Evolutionary conservation across 73 alveolate species (phyloP), one percentile per base, ranked within the genome.

Genomic region (Paramecium sonneborni): DNA sequence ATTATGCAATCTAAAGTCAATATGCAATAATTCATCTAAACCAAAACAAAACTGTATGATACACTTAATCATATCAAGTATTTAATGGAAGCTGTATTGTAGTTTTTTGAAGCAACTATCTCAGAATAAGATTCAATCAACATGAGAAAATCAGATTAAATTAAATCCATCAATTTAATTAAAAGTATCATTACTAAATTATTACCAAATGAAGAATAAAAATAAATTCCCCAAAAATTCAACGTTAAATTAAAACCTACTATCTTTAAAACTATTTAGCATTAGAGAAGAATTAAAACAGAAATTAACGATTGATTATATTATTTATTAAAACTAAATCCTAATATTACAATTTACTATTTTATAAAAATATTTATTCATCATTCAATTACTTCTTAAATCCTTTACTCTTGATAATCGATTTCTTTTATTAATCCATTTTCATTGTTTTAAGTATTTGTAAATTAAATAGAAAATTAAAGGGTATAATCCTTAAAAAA

Each of bases 231-330:
- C 1, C 12, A 30, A 30, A 62, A 62, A 32, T 62, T 62, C 24
- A 62, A 62, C 24, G 84, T 62, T 32, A 62, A 62, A 62, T 62
- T 62, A 28, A 62, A 62, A 32, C 84, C 84, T 3, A 62, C 84
- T 26, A 62, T 62, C 9, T 62, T 62, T 62, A 62, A 62, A 14
- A 62, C 84, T 24, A 62, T 62, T 2, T 30, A 26, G 3, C 44
- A 62, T 26, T 12, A 62, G 24, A 62, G 84, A 8, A 62, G 84
- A 32, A 62, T 62, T 32, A 62, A 62, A 4, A 62, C 84, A 2
- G 84, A 62, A 62, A 62, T 62, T 3, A 30, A 62, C 12, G 84
- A 62, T 30, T 62, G 84, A 62, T 0, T 62, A 0, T 5, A n/a
- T 15, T 52, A 52, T 52, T 52, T 52, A 52, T 52, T 52, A 52